Evolutionary conservation across 2,329 filamentous ascomycete genomes (phyloP).

Genomic region (Phaeoacremonium minimum): DNA sequence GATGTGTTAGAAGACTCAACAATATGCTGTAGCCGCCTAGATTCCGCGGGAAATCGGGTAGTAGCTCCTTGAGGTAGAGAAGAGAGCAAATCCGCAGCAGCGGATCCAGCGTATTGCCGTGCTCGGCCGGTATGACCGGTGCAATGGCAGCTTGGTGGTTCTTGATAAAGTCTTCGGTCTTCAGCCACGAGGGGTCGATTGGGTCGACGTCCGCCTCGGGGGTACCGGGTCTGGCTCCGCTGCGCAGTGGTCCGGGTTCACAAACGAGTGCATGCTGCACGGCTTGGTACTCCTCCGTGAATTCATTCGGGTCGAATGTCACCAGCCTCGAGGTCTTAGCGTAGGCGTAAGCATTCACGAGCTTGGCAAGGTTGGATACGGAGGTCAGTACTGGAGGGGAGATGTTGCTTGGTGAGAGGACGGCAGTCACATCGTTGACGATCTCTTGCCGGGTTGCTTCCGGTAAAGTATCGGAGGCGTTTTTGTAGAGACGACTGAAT

Average conservation of each 20-base stretch:
- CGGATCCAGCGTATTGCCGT: conserved; percentile 16
- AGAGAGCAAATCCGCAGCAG: conserved; percentile 22
- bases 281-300: conserved; percentile 24
- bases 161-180: conserved; percentile 14
- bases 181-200: background rate
- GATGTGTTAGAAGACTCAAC: conserved; percentile 18
- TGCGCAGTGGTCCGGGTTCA: conserved; percentile 18
- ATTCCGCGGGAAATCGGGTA: conserved; percentile 24
- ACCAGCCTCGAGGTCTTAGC: conserved; percentile 12
- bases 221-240: background rate
- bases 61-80: conserved; percentile 24
- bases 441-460: conserved; percentile 9
- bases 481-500: conserved; percentile 17
- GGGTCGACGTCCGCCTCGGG: background rate
- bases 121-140: background rate
- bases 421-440: conserved; percentile 8
- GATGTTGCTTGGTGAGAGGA: conserved; percentile 18
- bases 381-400: conserved; percentile 14
- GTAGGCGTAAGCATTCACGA: conserved; percentile 16
- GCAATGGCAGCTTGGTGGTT: conserved; percentile 17
- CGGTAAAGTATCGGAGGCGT: conserved; percentile 17
- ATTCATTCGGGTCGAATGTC: conserved; percentile 21
- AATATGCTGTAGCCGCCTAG: conserved; percentile 23
- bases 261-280: conserved; percentile 21
- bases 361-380: conserved; percentile 18